phyloP scores from a whole-genome alignment of 345 rosid species.

The Lumnitzera racemosa region DNA sequence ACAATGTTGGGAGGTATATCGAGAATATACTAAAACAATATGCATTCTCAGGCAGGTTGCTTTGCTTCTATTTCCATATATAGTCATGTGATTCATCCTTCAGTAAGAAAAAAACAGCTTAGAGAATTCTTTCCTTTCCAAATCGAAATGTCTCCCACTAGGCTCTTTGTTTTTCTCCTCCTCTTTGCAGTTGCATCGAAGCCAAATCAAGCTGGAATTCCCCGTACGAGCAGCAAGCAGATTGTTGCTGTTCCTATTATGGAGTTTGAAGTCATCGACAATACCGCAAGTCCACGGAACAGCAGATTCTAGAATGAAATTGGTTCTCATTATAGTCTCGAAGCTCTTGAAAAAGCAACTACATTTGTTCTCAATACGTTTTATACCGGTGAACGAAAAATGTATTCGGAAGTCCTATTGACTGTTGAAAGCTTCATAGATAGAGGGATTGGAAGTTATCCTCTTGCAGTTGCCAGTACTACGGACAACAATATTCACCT shows the following conservation, averaged over 20 bases:
- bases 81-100: background rate
- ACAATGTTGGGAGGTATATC: background rate
- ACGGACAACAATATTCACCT: background rate
- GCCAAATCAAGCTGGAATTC: background rate
- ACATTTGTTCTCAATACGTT: background rate
- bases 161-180: conserved; percentile 6
- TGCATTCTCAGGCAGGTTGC: background rate
- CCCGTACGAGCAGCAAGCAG: too few species aligned
- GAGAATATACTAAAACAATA: too few species aligned
- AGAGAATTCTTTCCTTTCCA: background rate
- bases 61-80: conserved; percentile 1
- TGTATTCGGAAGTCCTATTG: background rate
- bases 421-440: conserved; percentile 5
- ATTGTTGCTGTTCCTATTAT: too few species aligned
- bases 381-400: background rate
- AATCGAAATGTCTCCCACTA: conserved; percentile 1
- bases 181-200: background rate
- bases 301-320: conserved; percentile 11
- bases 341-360: background rate
- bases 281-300: background rate
- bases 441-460: background rate
- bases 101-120: background rate
- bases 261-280: background rate
- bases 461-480: conserved; percentile 8
- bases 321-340: background rate